Conservation (phyloP, 768 basidiomycete species). For the Mycena metata region DNA sequence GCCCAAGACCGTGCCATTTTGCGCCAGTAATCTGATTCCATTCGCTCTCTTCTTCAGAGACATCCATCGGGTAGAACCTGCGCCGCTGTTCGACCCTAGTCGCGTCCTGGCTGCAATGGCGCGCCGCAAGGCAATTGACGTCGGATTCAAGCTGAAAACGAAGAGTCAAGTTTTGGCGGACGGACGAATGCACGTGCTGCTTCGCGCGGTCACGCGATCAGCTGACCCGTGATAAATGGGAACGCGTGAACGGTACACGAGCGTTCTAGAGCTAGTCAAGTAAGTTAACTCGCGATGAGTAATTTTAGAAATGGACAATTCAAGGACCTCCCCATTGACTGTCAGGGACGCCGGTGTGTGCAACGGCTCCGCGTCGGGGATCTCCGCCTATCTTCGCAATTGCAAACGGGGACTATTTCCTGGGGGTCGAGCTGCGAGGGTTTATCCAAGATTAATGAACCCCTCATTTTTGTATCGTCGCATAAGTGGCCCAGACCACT, state of each 20-base stretch:
- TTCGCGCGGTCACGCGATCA: conserved; percentile 24
- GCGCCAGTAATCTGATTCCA: conserved; percentile 71
- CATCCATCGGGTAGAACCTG: conserved; percentile 24
- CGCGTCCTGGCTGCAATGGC: neutral
- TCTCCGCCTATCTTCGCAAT: neutral
- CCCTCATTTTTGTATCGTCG: neutral
- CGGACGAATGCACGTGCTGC: conserved; percentile 3
- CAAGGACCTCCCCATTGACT: no score
- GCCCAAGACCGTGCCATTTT: conserved; percentile 81
- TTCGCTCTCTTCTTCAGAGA: conserved; percentile 54
- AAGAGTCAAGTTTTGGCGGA: conserved; percentile 15
- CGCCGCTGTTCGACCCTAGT: neutral
- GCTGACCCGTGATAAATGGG: no score
- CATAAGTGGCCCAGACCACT: neutral
- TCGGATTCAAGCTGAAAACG: neutral
- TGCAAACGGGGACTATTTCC: neutral
- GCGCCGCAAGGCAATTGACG: neutral
- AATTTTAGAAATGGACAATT: no score
- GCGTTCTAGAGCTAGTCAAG: no score
- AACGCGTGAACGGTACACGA: no score
- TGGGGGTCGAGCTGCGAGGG: no score
- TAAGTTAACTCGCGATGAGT: no score
- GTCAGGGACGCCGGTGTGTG: no score
- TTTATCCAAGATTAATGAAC: neutral
- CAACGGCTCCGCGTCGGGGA: neutral